phyloP scores from a whole-genome alignment of 176 grass and related monocot genomes.

The Oryza coarctata region DNA sequence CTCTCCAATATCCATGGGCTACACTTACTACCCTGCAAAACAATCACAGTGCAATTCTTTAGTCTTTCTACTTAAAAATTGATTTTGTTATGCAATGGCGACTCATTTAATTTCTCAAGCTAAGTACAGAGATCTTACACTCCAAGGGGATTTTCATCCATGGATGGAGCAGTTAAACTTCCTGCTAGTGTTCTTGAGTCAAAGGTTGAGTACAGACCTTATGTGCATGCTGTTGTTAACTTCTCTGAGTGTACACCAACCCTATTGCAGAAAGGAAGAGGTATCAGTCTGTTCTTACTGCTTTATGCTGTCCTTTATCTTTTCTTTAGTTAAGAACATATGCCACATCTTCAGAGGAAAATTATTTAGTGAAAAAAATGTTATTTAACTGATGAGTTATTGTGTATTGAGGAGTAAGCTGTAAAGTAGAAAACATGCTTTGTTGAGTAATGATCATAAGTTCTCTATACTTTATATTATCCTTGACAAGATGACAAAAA shows the following conservation, averaged over 20 bases:
- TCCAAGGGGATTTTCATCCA: constrained; percentile 59
- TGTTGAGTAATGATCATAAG: not conserved
- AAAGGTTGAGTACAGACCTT: constrained; percentile 39
- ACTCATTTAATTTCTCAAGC: constrained; percentile 50
- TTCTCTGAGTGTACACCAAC: constrained; percentile 69
- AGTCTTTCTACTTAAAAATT: constrained; percentile 18
- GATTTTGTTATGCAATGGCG: constrained; percentile 49
- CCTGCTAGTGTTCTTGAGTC: constrained; percentile 49
- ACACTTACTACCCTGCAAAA: not conserved
- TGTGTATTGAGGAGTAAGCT: not conserved
- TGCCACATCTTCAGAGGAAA: not conserved
- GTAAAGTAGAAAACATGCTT: not conserved
- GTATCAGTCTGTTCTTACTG: constrained; percentile 27
- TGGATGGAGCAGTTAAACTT: constrained; percentile 34
- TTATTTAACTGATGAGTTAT: not conserved
- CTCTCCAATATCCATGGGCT: not conserved
- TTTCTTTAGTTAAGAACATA: constrained; percentile 10
- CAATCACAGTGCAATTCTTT: not conserved
- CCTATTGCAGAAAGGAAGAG: constrained; percentile 82
- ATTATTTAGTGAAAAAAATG: not conserved
- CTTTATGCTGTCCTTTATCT: not conserved
- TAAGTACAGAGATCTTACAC: constrained; percentile 83
- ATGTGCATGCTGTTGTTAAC: constrained; percentile 65
- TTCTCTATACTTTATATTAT: not conserved
- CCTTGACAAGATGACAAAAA: not conserved